These are phyloP conservation scores for Colletotrichum theobromicola DNA, from an alignment of 2,329 filamentous ascomycete species.

Conservation along the genomic window DNA sequence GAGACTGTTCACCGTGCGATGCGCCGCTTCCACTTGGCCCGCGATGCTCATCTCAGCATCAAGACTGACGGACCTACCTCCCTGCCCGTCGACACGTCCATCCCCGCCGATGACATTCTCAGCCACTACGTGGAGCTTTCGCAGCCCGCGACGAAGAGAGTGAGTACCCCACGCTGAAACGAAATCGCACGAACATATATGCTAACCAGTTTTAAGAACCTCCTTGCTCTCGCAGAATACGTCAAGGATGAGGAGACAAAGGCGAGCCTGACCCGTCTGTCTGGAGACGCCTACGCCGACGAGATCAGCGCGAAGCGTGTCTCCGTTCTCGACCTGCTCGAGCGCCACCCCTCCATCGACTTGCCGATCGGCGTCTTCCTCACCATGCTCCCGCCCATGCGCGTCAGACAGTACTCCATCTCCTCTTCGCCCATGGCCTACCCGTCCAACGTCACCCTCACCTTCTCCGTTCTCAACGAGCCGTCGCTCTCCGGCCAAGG, in stretches of 20 bases:
- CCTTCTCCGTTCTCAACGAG: slow-evolving; percentile 64
- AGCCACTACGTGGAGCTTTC: slow-evolving; percentile 75
- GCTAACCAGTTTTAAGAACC: slow-evolving; percentile 37
- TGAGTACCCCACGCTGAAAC: slow-evolving; percentile 32
- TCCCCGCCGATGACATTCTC: slow-evolving; percentile 69
- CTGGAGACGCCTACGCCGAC: slow-evolving; percentile 40
- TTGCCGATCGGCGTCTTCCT: slow-evolving; percentile 67
- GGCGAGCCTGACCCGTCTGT: slow-evolving; percentile 39
- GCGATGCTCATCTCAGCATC: slow-evolving; percentile 72
- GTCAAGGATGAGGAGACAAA: slow-evolving; percentile 37
- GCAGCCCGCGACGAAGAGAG: slow-evolving; percentile 74
- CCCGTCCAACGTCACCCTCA: slow-evolving; percentile 62
- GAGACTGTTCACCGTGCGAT: slow-evolving; percentile 68
- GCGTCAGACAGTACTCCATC: slow-evolving; percentile 57
- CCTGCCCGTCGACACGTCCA: slow-evolving; percentile 59
- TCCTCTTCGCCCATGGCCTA: slow-evolving; percentile 70
- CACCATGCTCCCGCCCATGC: slow-evolving; percentile 68
- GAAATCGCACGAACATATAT: accelerated
- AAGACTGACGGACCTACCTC: slow-evolving; percentile 53
- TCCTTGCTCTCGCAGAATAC: slow-evolving; percentile 26
- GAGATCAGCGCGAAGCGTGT: slow-evolving; percentile 53
- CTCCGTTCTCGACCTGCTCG: slow-evolving; percentile 66
- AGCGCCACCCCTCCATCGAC: slow-evolving; percentile 56
- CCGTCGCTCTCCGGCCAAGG: slow-evolving; percentile 54
- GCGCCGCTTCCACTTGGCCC: slow-evolving; percentile 69